These are phyloP conservation scores for Yamadazyma songkhlaensis DNA, from an alignment of 1,139 yeast genomes.

Conservation along the genomic window DNA sequence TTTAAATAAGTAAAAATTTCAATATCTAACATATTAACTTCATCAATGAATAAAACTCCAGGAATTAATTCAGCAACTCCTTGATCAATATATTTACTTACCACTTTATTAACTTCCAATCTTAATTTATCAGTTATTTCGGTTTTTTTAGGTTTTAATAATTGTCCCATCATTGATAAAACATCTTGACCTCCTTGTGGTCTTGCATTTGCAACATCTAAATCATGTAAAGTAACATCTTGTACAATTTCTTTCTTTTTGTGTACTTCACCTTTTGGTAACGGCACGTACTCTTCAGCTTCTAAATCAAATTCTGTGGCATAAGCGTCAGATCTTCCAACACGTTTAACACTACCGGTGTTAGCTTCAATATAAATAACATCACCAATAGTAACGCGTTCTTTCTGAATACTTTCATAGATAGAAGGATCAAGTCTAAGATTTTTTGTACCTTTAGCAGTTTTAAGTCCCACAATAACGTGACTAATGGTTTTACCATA, in stretches of 20 bases:
- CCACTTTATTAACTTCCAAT: conserved; percentile 91
- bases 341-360: conserved; percentile 96
- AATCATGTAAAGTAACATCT: conserved; percentile 93
- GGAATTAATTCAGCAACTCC: conserved; percentile 98
- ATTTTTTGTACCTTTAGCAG: conserved; percentile 94
- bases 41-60: conserved; percentile 96
- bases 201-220: conserved; percentile 93
- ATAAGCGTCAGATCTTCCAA: conserved; percentile 96
- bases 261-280: conserved; percentile 98
- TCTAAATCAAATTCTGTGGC: conserved; percentile 98
- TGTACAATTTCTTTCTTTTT: conserved; percentile 97
- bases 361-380: conserved; percentile 96
- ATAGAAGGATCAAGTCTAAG: conserved; percentile 92
- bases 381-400: conserved; percentile 91
- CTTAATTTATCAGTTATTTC: conserved; percentile 96
- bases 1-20: conserved; percentile 94
- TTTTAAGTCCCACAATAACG: conserved; percentile 90
- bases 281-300: conserved; percentile 97
- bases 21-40: conserved; percentile 95
- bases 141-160: conserved; percentile 94
- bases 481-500: conserved; percentile 96
- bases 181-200: conserved; percentile 99
- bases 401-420: conserved; percentile 94
- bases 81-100: conserved; percentile 92
- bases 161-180: conserved; percentile 97